Percentiles rank a stretch among this genome's conserved stretches.
Evolutionary conservation across 2,329 filamentous ascomycete species (phyloP).

Genomic region (Coniella lustricola): DNA sequence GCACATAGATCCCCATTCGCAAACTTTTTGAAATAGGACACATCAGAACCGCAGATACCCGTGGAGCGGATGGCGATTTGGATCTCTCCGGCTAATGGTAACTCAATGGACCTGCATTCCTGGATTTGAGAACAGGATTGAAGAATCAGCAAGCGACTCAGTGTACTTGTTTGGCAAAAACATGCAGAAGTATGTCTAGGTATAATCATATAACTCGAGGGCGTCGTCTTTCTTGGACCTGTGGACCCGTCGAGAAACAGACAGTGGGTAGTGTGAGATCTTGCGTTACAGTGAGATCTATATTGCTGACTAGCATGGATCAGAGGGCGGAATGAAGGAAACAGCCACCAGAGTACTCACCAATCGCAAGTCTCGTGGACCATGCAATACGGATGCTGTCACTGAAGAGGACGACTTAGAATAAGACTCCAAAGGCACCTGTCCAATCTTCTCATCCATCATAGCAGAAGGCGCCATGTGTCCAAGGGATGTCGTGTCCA

Average conservation of each 20-base stretch:
- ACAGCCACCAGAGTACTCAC: constrained; percentile 34
- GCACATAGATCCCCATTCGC: constrained; percentile 64
- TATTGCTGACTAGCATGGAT: background rate
- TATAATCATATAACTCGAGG: background rate
- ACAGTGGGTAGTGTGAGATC: constrained; percentile 15
- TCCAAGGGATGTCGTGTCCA: constrained; percentile 21
- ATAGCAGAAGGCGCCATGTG: constrained; percentile 46
- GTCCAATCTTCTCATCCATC: constrained; percentile 29
- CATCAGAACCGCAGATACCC: constrained; percentile 63
- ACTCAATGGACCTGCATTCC: constrained; percentile 44
- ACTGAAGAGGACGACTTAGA: constrained; percentile 35
- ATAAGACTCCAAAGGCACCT: constrained; percentile 37
- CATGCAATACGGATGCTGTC: constrained; percentile 51
- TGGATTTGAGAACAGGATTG: constrained; percentile 20
- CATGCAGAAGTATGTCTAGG: constrained; percentile 7
- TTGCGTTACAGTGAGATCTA: constrained; percentile 26
- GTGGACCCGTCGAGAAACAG: too few species aligned
- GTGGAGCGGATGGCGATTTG: constrained; percentile 60
- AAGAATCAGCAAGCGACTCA: background rate
- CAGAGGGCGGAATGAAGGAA: constrained; percentile 1
- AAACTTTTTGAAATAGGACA: constrained; percentile 66
- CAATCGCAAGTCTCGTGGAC: constrained; percentile 49
- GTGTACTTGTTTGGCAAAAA: constrained; percentile 12
- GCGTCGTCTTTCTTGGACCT: background rate
- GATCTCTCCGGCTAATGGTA: constrained; percentile 45